Percentiles rank a stretch among this genome's conserved stretches.
phyloP scores from a whole-genome alignment of 306 rosid genomes.

The Gleditsia sinensis region DNA sequence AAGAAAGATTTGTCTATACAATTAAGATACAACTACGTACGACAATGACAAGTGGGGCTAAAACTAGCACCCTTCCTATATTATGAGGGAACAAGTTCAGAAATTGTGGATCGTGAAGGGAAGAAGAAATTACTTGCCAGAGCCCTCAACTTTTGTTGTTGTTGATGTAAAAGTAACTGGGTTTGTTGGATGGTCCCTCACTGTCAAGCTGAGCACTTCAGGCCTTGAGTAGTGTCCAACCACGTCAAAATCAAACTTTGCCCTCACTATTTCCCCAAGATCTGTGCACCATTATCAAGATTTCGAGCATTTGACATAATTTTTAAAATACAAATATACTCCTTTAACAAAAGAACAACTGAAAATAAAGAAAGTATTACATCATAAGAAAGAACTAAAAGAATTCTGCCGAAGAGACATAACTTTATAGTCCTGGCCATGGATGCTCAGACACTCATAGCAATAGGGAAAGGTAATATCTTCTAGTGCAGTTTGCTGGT shows the following conservation, averaged over 20 bases:
- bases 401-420: neutral
- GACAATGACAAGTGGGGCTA: slow-evolving; percentile 1
- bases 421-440: slow-evolving; percentile 4
- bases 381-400: slow-evolving; percentile 4
- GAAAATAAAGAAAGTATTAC: neutral
- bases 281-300: slow-evolving; percentile 46
- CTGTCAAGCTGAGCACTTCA: slow-evolving; percentile 82
- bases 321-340: neutral
- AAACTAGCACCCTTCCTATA: neutral
- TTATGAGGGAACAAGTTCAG: slow-evolving; percentile 24
- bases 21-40: neutral
- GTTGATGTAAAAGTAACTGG: slow-evolving; percentile 75
- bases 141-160: slow-evolving; percentile 51
- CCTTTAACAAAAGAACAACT: neutral
- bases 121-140: slow-evolving; percentile 33
- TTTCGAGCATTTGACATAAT: neutral
- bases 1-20: neutral
- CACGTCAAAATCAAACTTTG: slow-evolving; percentile 85
- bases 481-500: neutral
- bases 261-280: slow-evolving; percentile 85
- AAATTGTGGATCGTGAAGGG: slow-evolving; percentile 24
- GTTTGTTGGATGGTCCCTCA: slow-evolving; percentile 69
- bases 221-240: slow-evolving; percentile 93
- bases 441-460: neutral
- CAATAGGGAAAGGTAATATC: neutral